phyloP scores from a whole-genome alignment of 2,329 filamentous ascomycete genomes.

The Ophiostoma sp. region DNA sequence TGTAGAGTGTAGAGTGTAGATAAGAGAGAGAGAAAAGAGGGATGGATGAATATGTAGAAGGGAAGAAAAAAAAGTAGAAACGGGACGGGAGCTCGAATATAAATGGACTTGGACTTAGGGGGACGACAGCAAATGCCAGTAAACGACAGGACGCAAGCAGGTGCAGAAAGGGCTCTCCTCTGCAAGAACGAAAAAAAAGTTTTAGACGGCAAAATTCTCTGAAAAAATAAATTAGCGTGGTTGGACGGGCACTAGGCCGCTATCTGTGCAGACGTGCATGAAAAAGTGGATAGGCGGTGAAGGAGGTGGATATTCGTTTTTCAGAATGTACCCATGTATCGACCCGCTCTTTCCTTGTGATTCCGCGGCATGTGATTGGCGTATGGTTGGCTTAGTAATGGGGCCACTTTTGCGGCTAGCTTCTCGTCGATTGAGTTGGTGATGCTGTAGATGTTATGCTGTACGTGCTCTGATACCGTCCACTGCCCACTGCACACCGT shows the following conservation, averaged over 20 bases:
- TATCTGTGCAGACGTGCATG: conserved; percentile 4
- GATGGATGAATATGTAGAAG: neutral
- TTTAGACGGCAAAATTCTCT: conserved; percentile 27
- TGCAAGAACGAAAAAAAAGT: conserved; percentile 24
- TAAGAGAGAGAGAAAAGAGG: conserved; percentile 2
- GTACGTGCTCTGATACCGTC: neutral
- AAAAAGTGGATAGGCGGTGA: conserved; percentile 30
- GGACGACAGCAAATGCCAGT: conserved; percentile 15
- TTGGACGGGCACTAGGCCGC: conserved; percentile 21
- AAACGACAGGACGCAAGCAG: neutral
- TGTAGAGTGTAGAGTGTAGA: conserved; percentile 10
- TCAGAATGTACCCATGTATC: conserved; percentile 13
- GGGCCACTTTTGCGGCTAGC: neutral
- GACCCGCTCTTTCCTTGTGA: neutral
- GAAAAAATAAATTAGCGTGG: conserved; percentile 27
- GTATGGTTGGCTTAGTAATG: neutral
- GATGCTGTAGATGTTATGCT: neutral
- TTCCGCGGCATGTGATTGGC: neutral
- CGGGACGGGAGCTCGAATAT: conserved; percentile 9
- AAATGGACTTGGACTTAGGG: conserved; percentile 9
- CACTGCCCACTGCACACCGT: neutral
- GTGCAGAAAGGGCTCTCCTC: neutral
- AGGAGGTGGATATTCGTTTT: neutral
- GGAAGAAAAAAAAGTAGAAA: conserved; percentile 15
- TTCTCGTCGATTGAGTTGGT: conserved; percentile 10